These are phyloP conservation scores for Malassezia dermatis DNA, from an alignment of 1,284 basidiomycete genomes.

Conservation along the genomic window DNA sequence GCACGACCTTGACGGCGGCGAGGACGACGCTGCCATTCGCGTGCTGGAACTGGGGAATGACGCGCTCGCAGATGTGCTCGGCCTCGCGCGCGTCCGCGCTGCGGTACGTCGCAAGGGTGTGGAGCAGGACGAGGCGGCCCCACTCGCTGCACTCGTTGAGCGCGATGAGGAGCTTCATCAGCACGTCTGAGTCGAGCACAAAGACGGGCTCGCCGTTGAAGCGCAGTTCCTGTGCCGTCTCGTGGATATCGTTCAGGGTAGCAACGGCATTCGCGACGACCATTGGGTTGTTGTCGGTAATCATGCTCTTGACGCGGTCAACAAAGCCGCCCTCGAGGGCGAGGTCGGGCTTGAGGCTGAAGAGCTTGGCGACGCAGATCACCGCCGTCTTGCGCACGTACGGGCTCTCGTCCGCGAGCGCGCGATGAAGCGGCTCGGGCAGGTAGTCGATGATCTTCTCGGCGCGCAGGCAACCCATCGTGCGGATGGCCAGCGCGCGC, in stretches of 20 bases:
- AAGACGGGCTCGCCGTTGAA: constrained; percentile 56
- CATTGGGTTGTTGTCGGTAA: constrained; percentile 93
- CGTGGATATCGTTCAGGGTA: constrained; percentile 87
- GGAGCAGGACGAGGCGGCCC: constrained; percentile 86
- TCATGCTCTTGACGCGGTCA: constrained; percentile 71
- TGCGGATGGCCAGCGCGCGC: constrained; percentile 87
- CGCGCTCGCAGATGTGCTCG: constrained; percentile 96
- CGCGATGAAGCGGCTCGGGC: constrained; percentile 81
- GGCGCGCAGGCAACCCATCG: constrained; percentile 90
- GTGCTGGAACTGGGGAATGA: constrained; percentile 96
- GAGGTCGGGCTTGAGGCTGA: constrained; percentile 88
- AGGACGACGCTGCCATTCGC: constrained; percentile 88
- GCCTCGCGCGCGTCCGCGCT: constrained; percentile 74
- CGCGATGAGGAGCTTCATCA: constrained; percentile 84
- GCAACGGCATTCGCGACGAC: constrained; percentile 92
- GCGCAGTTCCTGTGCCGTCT: constrained; percentile 42
- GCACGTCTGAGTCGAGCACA: constrained; percentile 65
- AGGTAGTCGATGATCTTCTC: constrained; percentile 99
- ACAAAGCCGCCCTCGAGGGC: constrained; percentile 91
- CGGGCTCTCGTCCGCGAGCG: constrained; percentile 84
- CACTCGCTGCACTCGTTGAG: constrained; percentile 98
- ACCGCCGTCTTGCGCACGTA: constrained; percentile 62
- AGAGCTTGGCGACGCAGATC: constrained; percentile 72
- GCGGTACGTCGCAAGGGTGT: constrained; percentile 71
- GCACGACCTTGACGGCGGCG: constrained; percentile 89